Evolutionary conservation across 768 basidiomycete genomes (phyloP), one percentile per base, ranked within the genome.

Genomic region (Leccinum broughii): DNA sequence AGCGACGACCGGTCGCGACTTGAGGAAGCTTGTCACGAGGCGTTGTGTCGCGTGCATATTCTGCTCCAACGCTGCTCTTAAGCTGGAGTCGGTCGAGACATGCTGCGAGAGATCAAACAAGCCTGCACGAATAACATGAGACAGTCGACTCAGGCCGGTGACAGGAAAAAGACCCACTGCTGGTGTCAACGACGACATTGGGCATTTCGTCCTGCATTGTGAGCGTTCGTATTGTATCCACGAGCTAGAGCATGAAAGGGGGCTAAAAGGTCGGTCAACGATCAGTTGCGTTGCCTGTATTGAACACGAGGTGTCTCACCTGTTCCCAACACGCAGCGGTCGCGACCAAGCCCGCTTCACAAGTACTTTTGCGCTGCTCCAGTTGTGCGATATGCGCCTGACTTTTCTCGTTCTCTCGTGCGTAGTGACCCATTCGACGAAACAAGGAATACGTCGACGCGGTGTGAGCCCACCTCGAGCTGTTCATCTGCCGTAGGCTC

Each of bases 301-400:
- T 5, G 13, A 11, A 24, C 4, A 28, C 20, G 10, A 66, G 50
- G 56, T 50, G n/a, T 41, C 75, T 53, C 73, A 93, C 89, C 80
- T 90, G 88, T 55, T 82, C 79, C 92, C 92, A 94, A 69, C 88
- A 92, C 6, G 88, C 86, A 37, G 88, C 84, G 66, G 92, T 86
- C 32, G 86, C 88, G 56, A 85, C 83, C 59, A 93, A 70, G 61
- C 88, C 85, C 3, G 86, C 85, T 70, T 92, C 88, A 65, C 85
- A 88, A 20, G 82, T 83, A 55, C 75, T 79, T 71, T 86, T 87
- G 64, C 85, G 81, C 60, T 78, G 79, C 70, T 92, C 88, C 32
- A 93, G 72, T 63, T 87, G 83, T 50, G 80, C 79, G 55, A 91
- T 83, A 57, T 82, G 82, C 66, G 76, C 71, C 68, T 83, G 80